Evolutionary conservation across 2,329 filamentous ascomycete species (phyloP), one percentile per base, ranked within the genome.

Genomic region (Xylogone sp.): DNA sequence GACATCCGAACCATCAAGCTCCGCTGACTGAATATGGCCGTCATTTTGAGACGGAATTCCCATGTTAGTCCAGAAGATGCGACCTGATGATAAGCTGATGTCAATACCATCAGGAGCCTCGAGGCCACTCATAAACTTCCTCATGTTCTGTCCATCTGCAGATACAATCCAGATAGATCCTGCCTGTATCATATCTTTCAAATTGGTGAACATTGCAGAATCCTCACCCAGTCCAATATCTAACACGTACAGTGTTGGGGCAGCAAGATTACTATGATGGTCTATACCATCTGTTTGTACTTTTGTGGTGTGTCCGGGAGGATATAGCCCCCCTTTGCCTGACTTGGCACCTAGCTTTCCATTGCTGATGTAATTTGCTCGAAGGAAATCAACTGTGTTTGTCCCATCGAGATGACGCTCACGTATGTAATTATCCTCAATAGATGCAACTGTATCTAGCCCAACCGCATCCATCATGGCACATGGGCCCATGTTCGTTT

Each of bases 51-150:
- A 21, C 0, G 69, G 69, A 2, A 61, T 45, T 0, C 76, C 76
- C 76, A 79, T 79, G 56, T 68, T 70, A 3, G 75, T 77, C 75
- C 75, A 79, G 58, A 75, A 78, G 19, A 79, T 66, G 29, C 69
- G 67, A 2, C 64, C 62, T 0, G 53, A 59, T 0, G 56, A 45
- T 1, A 56, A 46, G n/a, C 68, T 68, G 3, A 75, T 60, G 16
- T 68, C 69, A 13, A 79, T 69, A 0, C 76, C 75, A 48, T 78
- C 75, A 2, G 75, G 27, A 42, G 50, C 45, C 46, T 56, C 43
- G 21, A 50, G 48, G 22, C 42, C n/a, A 45, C 24, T 12, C 22
- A 29, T 29, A 18, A 24, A 50, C 42, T 39, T 45, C 18, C 22
- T 44, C 24, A 44, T 50, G 24, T 39, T 21, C 21, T 13, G 19